phyloP scores from a whole-genome alignment of 2,329 filamentous ascomycete species.

The Diaporthe citri region DNA sequence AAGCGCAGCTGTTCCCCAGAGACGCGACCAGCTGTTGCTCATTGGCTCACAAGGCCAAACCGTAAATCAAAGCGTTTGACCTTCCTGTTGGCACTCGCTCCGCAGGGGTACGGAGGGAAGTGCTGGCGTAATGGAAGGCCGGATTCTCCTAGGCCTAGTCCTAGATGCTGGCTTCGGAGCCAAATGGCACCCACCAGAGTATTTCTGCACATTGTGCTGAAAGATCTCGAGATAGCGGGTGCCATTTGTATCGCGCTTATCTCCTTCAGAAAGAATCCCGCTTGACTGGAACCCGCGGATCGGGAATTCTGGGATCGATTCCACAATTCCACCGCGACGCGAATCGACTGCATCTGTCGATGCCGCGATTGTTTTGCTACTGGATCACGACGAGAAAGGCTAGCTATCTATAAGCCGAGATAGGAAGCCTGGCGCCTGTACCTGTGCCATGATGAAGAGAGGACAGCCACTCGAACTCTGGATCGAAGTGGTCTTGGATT shows the following conservation, averaged over 20 bases:
- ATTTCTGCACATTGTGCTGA: slow-evolving; percentile 39
- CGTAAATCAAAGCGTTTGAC: slow-evolving; percentile 42
- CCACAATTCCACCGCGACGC: slow-evolving; percentile 26
- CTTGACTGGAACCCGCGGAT: slow-evolving; percentile 42
- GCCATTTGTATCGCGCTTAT: slow-evolving; percentile 69
- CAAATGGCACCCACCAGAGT: slow-evolving; percentile 60
- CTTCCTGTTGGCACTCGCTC: slow-evolving; percentile 42
- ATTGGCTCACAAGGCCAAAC: slow-evolving; percentile 40
- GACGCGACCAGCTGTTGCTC: slow-evolving; percentile 66
- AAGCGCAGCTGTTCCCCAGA: slow-evolving; percentile 50
- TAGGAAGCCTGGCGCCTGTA: background rate
- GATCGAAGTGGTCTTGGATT: slow-evolving; percentile 12
- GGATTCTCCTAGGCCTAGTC: slow-evolving; percentile 66
- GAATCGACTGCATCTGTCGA: slow-evolving; percentile 41
- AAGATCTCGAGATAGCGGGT: slow-evolving; percentile 47
- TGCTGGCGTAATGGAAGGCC: slow-evolving; percentile 43
- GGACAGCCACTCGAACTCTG: slow-evolving; percentile 17
- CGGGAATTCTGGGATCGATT: slow-evolving; percentile 24
- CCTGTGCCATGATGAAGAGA: slow-evolving; percentile 27
- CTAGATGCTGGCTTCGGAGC: slow-evolving; percentile 69
- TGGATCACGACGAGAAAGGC: background rate
- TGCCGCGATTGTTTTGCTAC: slow-evolving; percentile 40
- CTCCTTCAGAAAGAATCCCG: slow-evolving; percentile 67
- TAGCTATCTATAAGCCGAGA: background rate
- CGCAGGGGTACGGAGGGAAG: slow-evolving; percentile 45